A percentile compares a stretch with the other conserved stretches of the same genome.
Evolutionary conservation across 768 basidiomycete species (phyloP).

Genomic region (Phylloporus arenicola): DNA sequence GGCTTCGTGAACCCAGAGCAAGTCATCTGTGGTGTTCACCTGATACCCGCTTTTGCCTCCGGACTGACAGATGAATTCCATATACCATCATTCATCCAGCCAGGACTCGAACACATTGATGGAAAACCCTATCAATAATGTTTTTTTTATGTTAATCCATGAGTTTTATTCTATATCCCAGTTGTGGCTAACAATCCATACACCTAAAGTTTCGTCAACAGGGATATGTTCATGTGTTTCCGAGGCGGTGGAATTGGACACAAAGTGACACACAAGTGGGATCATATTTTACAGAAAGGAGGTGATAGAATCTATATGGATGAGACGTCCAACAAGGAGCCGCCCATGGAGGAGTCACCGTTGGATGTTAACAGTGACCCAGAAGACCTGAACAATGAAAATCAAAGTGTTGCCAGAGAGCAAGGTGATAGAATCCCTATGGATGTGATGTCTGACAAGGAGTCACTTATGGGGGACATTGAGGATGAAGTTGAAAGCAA

Average conservation of each 20-base stretch:
- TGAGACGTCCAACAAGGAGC: too few relatives aligned
- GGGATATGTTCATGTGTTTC: slow-evolving; percentile 21
- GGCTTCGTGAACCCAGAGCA: slow-evolving; percentile 42
- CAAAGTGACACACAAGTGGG: slow-evolving; percentile 10
- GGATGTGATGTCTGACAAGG: too few relatives aligned
- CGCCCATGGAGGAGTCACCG: too few relatives aligned
- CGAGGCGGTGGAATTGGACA: slow-evolving; percentile 32
- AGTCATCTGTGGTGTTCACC: slow-evolving; percentile 36
- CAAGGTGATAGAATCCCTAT: too few relatives aligned
- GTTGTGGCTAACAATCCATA: background rate
- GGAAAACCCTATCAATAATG: slow-evolving; percentile 7
- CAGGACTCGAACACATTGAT: background rate
- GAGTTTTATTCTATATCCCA: background rate
- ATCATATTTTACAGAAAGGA: background rate
- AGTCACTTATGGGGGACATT: too few relatives aligned
- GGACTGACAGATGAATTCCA: slow-evolving; percentile 12
- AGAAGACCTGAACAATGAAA: too few relatives aligned
- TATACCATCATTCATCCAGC: background rate
- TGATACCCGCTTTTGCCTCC: slow-evolving; percentile 37
- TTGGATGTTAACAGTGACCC: background rate
- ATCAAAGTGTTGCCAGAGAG: too few relatives aligned
- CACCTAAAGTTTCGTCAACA: background rate
- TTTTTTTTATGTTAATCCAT: slow-evolving; percentile 33
- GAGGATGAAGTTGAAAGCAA: too few relatives aligned
- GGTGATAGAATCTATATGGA: background rate